Evolutionary conservation across 352 stramenopile genomes (phyloP).

Genomic region (Globisporangium cylindrosporum): DNA sequence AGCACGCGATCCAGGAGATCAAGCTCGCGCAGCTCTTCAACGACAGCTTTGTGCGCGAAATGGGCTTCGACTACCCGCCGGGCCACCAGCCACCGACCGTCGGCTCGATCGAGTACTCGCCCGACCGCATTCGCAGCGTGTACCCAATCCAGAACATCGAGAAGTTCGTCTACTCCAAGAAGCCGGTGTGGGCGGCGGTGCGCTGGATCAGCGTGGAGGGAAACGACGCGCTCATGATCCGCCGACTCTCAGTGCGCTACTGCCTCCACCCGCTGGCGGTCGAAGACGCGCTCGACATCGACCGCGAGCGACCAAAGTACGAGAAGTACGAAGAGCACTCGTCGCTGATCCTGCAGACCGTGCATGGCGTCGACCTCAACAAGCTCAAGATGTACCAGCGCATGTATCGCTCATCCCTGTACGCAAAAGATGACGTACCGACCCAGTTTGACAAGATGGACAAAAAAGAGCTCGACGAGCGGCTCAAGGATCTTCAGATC

Average conservation of each 20-base stretch:
- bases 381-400: constrained; percentile 65
- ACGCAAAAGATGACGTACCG: constrained; percentile 42
- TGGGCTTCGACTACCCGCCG: constrained; percentile 21
- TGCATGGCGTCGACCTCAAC: constrained; percentile 47
- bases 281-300: constrained; percentile 78
- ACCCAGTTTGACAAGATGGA: constrained; percentile 65
- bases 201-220: constrained; percentile 84
- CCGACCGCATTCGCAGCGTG: constrained; percentile 69
- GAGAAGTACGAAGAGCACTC: constrained; percentile 86
- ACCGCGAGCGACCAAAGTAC: constrained; percentile 80
- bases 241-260: constrained; percentile 77
- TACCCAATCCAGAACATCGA: constrained; percentile 67
- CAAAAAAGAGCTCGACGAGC: constrained; percentile 56
- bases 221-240: constrained; percentile 58
- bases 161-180: constrained; percentile 84
- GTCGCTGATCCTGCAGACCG: constrained; percentile 68
- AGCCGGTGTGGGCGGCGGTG: constrained; percentile 66
- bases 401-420: constrained; percentile 73
- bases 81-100: constrained; percentile 24
- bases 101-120: constrained; percentile 78
- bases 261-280: constrained; percentile 81
- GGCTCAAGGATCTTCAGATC: constrained; percentile 54
- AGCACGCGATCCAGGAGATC: constrained; percentile 86
- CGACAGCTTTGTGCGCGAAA: constrained; percentile 45
- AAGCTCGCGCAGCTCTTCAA: constrained; percentile 87